These are phyloP conservation scores for Porodaedalea pini DNA, from an alignment of 1,284 basidiomycete species.

Conservation along the genomic window DNA sequence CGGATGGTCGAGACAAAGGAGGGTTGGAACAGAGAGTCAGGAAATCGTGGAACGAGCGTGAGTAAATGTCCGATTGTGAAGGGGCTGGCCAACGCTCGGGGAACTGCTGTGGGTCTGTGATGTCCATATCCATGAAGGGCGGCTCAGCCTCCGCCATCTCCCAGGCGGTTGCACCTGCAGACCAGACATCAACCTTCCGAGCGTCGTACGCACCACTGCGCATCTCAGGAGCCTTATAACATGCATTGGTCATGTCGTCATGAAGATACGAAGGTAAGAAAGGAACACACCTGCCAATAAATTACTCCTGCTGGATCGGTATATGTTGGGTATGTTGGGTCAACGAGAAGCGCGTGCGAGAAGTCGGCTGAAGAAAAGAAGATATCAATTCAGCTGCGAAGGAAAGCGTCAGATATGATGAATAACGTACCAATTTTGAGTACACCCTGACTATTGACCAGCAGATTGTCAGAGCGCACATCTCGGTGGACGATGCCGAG, in stretches of 20 bases:
- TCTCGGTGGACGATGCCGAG: slow-evolving; percentile 73
- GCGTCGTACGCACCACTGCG: slow-evolving; percentile 64
- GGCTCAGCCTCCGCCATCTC: slow-evolving; percentile 72
- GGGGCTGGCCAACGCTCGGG: slow-evolving; percentile 63
- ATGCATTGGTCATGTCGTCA: not conserved
- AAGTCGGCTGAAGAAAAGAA: slow-evolving; percentile 60
- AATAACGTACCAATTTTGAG: slow-evolving; percentile 66
- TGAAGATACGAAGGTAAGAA: slow-evolving; percentile 9
- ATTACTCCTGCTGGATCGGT: slow-evolving; percentile 63
- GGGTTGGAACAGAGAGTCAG: slow-evolving; percentile 63
- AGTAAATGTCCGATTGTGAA: slow-evolving; percentile 53
- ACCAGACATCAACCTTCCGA: slow-evolving; percentile 76
- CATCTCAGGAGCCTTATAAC: not conserved
- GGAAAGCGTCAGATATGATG: slow-evolving; percentile 4
- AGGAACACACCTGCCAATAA: slow-evolving; percentile 63
- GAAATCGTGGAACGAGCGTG: slow-evolving; percentile 72
- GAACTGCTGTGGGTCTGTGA: slow-evolving; percentile 44
- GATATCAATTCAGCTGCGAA: not conserved
- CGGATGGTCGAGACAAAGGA: slow-evolving; percentile 49
- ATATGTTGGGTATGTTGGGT: slow-evolving; percentile 43
- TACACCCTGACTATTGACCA: slow-evolving; percentile 61
- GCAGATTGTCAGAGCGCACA: slow-evolving; percentile 73
- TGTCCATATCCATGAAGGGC: slow-evolving; percentile 53
- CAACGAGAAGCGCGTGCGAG: slow-evolving; percentile 62
- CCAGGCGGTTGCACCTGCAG: slow-evolving; percentile 77